Evolutionary conservation across 2,329 filamentous ascomycete genomes (phyloP).

Genomic region (Colletotrichum filicis): DNA sequence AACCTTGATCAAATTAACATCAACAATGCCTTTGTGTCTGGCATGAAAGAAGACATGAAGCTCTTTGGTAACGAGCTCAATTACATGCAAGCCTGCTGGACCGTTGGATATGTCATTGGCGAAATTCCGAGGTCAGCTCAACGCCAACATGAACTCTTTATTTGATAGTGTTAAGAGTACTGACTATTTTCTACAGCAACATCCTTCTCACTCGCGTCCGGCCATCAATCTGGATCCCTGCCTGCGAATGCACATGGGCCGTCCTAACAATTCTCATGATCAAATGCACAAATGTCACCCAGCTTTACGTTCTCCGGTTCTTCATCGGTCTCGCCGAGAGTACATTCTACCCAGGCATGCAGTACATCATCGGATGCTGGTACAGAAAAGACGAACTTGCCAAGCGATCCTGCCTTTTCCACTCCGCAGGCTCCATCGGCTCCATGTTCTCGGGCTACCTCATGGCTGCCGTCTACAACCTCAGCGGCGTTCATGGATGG

Average conservation of each 20-base stretch:
- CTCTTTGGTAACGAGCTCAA: constrained; percentile 43
- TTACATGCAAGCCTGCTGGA: constrained; percentile 42
- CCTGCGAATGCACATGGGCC: constrained; percentile 44
- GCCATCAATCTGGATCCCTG: constrained; percentile 44
- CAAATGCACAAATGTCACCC: constrained; percentile 47
- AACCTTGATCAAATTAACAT: constrained; percentile 45
- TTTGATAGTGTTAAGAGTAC: too few relatives aligned
- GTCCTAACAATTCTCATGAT: constrained; percentile 46
- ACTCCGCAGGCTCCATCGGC: constrained; percentile 39
- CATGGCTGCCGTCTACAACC: constrained; percentile 48
- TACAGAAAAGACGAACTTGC: constrained; percentile 43
- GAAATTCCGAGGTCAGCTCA: constrained; percentile 38
- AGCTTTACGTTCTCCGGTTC: constrained; percentile 44
- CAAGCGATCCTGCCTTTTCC: constrained; percentile 43
- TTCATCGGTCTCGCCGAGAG: constrained; percentile 44
- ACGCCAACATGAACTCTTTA: too few relatives aligned
- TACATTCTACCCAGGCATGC: constrained; percentile 40
- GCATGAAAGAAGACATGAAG: constrained; percentile 41
- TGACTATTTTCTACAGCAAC: constrained; percentile 38
- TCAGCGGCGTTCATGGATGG: constrained; percentile 46
- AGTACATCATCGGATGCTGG: constrained; percentile 44
- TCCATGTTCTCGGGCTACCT: constrained; percentile 46
- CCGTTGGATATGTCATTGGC: constrained; percentile 41
- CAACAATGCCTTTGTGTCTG: constrained; percentile 47
- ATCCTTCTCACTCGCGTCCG: constrained; percentile 45